Conservation (phyloP, 495 filamentous ascomycete species). For the Penicillium silybi region DNA sequence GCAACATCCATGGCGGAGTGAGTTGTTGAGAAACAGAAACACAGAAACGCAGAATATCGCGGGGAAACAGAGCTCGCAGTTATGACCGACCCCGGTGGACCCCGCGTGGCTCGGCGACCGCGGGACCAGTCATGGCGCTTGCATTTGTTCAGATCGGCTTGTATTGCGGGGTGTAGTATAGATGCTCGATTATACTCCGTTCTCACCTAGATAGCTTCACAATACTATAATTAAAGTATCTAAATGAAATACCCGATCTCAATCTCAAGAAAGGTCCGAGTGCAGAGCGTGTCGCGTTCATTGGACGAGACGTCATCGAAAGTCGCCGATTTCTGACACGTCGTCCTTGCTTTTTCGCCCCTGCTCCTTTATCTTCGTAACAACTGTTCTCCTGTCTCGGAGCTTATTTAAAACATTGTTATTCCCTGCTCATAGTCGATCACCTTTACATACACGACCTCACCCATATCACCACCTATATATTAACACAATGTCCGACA, state of each 20-base stretch:
- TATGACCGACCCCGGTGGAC: slow-evolving; percentile 21
- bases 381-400: background rate
- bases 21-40: background rate
- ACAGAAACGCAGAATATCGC: background rate
- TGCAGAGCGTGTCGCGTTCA: background rate
- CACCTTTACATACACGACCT: background rate
- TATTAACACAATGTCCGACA: slow-evolving; percentile 7
- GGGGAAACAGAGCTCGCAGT: slow-evolving; percentile 11
- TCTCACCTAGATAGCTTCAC: background rate
- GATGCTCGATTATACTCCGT: background rate
- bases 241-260: background rate
- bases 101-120: slow-evolving; percentile 10
- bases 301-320: background rate
- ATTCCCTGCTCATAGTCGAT: background rate
- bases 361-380: background rate
- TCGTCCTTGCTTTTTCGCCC: background rate
- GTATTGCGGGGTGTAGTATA: background rate
- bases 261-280: background rate
- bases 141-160: slow-evolving; percentile 27
- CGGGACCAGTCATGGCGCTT: slow-evolving; percentile 15
- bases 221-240: background rate
- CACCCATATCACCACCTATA: background rate
- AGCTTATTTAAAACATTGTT: background rate
- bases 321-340: background rate
- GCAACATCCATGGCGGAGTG: slow-evolving; percentile 23